Conservation (phyloP, 2,329 filamentous ascomycete genomes). For the Botrytis sinoallii region DNA sequence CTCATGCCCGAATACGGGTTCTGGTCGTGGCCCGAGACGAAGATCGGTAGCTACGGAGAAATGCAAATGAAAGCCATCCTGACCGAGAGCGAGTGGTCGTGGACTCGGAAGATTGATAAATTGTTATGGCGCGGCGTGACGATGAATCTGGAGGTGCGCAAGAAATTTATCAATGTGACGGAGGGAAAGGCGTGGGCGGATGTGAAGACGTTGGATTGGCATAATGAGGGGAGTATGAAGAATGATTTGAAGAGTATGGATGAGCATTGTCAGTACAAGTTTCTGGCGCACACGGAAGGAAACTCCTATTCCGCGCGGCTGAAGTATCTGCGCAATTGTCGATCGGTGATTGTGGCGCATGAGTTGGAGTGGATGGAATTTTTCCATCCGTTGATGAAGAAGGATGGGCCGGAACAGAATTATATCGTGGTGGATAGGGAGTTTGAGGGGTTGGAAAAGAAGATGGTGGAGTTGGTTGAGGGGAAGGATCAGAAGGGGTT, state of each 20-base stretch:
- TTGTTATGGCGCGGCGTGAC: slow-evolving; percentile 51
- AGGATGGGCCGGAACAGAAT: slow-evolving; percentile 46
- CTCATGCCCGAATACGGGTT: slow-evolving; percentile 54
- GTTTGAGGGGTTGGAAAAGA: slow-evolving; percentile 45
- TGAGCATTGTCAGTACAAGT: slow-evolving; percentile 15
- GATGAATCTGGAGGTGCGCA: slow-evolving; percentile 34
- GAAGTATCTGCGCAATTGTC: slow-evolving; percentile 15
- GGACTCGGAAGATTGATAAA: slow-evolving; percentile 39
- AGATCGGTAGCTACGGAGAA: slow-evolving; percentile 45
- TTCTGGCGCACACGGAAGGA: slow-evolving; percentile 16
- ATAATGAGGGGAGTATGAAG: slow-evolving; percentile 14
- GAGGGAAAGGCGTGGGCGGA: slow-evolving; percentile 45
- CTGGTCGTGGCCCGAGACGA: slow-evolving; percentile 51
- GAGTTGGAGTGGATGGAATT: slow-evolving; percentile 18
- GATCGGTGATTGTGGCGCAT: slow-evolving; percentile 14
- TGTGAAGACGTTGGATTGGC: slow-evolving; percentile 36
- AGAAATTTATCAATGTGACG: slow-evolving; percentile 21
- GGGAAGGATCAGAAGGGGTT: slow-evolving; percentile 35
- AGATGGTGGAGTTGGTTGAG: slow-evolving; percentile 38
- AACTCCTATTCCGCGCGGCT: slow-evolving; percentile 5
- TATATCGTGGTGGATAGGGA: slow-evolving; percentile 10
- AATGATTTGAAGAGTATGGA: slow-evolving; percentile 17
- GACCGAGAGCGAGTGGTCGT: slow-evolving; percentile 37
- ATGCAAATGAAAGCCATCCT: slow-evolving; percentile 40
- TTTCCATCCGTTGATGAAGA: slow-evolving; percentile 18